These are phyloP conservation scores for Euphorbia corollata DNA, from an alignment of 441 rosid genomes.

Conservation along the genomic window DNA sequence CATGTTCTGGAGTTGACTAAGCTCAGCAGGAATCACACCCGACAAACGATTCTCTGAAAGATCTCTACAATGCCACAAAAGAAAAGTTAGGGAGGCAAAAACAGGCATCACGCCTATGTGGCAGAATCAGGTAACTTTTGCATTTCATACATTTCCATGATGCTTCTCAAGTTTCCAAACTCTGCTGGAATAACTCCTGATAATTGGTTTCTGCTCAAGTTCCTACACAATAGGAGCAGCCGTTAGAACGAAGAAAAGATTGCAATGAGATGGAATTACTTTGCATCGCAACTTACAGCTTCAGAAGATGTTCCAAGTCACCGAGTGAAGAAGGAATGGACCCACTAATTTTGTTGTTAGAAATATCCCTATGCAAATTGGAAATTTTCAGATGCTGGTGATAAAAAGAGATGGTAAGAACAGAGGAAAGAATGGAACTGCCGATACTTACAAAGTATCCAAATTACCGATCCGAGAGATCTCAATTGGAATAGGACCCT, in stretches of 20 bases:
- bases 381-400: constrained; percentile 8
- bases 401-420: constrained; percentile 1
- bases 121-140: constrained; percentile 9
- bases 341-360: constrained; percentile 69
- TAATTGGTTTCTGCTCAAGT: constrained; percentile 70
- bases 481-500: constrained; percentile 74
- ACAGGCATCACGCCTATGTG: background rate
- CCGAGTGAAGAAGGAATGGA: constrained; percentile 84
- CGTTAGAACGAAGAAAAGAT: constrained; percentile 8
- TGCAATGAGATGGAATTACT: constrained; percentile 10
- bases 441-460: constrained; percentile 65
- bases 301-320: constrained; percentile 86
- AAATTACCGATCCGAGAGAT: constrained; percentile 86
- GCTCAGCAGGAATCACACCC: constrained; percentile 76
- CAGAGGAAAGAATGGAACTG: background rate
- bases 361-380: constrained; percentile 55
- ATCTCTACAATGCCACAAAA: constrained; percentile 46
- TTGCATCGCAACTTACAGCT: constrained; percentile 50
- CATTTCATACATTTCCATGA: constrained; percentile 73
- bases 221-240: constrained; percentile 34
- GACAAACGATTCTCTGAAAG: constrained; percentile 79
- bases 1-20: constrained; percentile 69
- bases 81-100: constrained; percentile 17
- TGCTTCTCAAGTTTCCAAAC: constrained; percentile 78
- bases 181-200: constrained; percentile 74